These are phyloP conservation scores for Dendrothele bispora DNA, from an alignment of 768 basidiomycete genomes.

Conservation along the genomic window DNA sequence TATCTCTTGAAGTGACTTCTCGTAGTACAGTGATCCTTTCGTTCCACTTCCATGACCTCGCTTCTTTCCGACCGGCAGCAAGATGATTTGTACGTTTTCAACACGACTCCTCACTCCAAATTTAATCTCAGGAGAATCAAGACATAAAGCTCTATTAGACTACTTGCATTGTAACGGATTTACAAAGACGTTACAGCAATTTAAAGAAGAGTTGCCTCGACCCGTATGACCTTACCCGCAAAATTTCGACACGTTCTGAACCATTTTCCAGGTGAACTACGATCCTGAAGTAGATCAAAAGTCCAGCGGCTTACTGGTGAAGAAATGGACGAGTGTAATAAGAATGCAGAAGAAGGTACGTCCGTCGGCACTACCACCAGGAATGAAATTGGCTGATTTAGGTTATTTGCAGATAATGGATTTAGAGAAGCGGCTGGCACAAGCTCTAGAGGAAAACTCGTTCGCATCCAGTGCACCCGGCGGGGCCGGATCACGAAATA, in stretches of 20 bases:
- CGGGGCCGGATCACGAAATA: constrained; percentile 31
- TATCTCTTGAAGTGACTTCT: too few species aligned
- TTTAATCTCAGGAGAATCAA: constrained; percentile 10
- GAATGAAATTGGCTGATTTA: background rate
- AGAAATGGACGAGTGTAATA: constrained; percentile 86
- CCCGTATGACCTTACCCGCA: constrained; percentile 13
- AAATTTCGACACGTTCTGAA: background rate
- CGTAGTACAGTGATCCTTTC: too few species aligned
- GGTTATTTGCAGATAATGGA: constrained; percentile 53
- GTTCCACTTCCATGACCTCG: constrained; percentile 9
- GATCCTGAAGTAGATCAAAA: constrained; percentile 24
- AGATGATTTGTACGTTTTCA: constrained; percentile 5
- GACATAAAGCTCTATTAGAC: constrained; percentile 37
- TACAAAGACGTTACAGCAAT: constrained; percentile 30
- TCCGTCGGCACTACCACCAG: background rate
- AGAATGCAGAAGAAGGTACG: constrained; percentile 78
- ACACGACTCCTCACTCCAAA: background rate
- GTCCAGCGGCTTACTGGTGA: constrained; percentile 59
- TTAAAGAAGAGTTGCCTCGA: constrained; percentile 26
- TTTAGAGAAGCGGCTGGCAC: constrained; percentile 52
- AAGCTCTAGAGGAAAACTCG: constrained; percentile 50
- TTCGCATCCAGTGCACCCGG: constrained; percentile 27
- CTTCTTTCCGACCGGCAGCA: constrained; percentile 10
- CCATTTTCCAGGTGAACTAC: constrained; percentile 22
- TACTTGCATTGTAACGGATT: constrained; percentile 32